Evolutionary conservation across 805 yeast genomes (phyloP), one percentile per base, ranked within the genome.

Genomic region (Saccharomycopsis javanensis): DNA sequence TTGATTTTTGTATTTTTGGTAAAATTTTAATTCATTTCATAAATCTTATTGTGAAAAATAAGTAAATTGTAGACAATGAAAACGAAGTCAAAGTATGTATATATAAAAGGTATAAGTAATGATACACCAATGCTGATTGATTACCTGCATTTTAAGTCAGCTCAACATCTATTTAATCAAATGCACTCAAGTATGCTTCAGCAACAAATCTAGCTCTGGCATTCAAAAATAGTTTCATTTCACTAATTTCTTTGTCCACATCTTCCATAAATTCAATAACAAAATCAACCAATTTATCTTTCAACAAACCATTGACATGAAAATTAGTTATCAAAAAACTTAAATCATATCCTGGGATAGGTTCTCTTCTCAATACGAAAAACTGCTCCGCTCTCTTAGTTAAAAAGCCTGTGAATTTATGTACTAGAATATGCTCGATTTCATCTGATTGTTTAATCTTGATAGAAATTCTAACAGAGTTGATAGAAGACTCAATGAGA

Each of bases 231-330:
- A 94, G 79, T 73, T 94, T 94, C 96, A 94, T 94, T 70, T 94
- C 99, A 71, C 97, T 88, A 67, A 94, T 94, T 72, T 94, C 99
- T 75, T 90, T 92, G 71, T 94, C 99, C 18, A 94, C 99, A 67
- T 91, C 99, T 71, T 94, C 98, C 98, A 94, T 91, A 71, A 94
- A 94, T 74, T 94, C 98, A 64, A 94, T 89, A 64, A 94, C 91
- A 71, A 94, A 94, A 71, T 94, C 99, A 50, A 94, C 96, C 65
- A 94, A 79, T 72, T 94, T 94, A 66, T 86, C 91, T 74, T 94
- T 92, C 73, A 91, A 80, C 96, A 94, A 89, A 63, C 86, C 85
- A 71, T 92, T 97, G 10, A 97, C 90, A 72, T 94, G 99, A 72
- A 83, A 84, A 72, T 92, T 94, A 50, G 98, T 92, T 64, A 94